Evolutionary conservation across 2,329 filamentous ascomycete genomes (phyloP), one percentile per base, ranked within the genome.

Genomic region (Blastomyces emzantsi): DNA sequence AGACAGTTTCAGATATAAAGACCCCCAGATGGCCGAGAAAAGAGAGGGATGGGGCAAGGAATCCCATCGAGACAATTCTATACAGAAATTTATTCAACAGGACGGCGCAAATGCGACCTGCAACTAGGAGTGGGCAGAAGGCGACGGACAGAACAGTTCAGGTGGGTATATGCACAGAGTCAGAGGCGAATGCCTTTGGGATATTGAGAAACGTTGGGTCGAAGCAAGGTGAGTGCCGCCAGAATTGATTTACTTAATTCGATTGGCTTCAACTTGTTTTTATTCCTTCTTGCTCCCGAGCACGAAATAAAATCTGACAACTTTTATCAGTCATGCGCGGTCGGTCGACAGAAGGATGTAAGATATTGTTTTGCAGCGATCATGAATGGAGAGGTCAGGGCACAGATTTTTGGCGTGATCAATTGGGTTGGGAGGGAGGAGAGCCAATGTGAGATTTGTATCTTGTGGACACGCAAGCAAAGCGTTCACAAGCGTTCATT

Each of bases 401-500:
- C 13, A 49, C 17, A 9, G 62, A 61, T 33, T 63, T 64, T 25
- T 67, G 66, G 66, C 66, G 66, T 3, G 45, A 62, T 39, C 60
- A 63, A 15, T 41, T 67, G 43, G 66, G 66, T 22, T 67, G 66
- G 66, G 19, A 62, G 8, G 65, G 66, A 28, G 61, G 64, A 6
- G 62, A 64, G 43, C 30, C 41, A 51, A 11, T 6, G 66, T 67
- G 55, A 61, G 66, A 22, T 33, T 25, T 28, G 30, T 58, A 25
- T 22, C n/a, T 43, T 49, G 43, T 13, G 13, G n/a, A 41, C 36
- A 15, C 13, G 13, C 4, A 28, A 52, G 9, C 47, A n/a, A 49
- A 49, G 3, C 47, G 9, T 25, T 49, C n/a, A 36, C 30, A 55
- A 55, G 9, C 13, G 2, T 30, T 17, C 36, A 59, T 43, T 59